phyloP scores from a whole-genome alignment of 352 stramenopile genomes.

The Elongisporangium undulatum region DNA sequence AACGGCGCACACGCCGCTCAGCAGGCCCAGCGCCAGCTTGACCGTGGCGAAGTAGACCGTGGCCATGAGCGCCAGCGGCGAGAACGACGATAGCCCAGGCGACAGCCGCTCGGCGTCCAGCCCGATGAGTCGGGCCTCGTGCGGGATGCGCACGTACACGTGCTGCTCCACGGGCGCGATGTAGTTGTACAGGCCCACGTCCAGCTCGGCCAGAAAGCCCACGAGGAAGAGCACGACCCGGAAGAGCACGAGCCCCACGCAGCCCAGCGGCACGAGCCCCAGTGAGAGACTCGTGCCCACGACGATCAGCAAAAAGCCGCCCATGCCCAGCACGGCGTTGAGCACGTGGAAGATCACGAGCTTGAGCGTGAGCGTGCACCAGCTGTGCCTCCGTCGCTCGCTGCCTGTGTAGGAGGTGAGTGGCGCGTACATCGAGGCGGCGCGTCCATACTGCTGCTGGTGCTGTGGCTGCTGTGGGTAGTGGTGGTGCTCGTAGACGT shows the following conservation, averaged over 20 bases:
- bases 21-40: constrained; percentile 56
- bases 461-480: neutral
- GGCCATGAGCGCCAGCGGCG: constrained; percentile 50
- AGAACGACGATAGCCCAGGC: constrained; percentile 45
- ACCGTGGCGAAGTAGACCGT: constrained; percentile 60
- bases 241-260: constrained; percentile 49
- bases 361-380: constrained; percentile 30
- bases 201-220: constrained; percentile 46
- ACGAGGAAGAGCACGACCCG: constrained; percentile 46
- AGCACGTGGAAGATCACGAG: constrained; percentile 59
- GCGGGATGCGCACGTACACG: constrained; percentile 35
- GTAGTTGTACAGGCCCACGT: constrained; percentile 62
- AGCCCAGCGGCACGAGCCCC: constrained; percentile 45
- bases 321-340: constrained; percentile 38
- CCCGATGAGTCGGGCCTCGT: constrained; percentile 27
- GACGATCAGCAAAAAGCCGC: constrained; percentile 38
- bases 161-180: constrained; percentile 35
- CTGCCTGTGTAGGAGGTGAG: neutral
- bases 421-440: neutral
- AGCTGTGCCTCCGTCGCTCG: constrained; percentile 7
- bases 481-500: neutral
- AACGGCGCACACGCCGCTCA: constrained; percentile 29
- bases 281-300: constrained; percentile 30
- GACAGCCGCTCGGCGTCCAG: constrained; percentile 37
- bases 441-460: neutral